Evolutionary conservation across 805 yeast species (phyloP).

Genomic region (Candida succiphila): DNA sequence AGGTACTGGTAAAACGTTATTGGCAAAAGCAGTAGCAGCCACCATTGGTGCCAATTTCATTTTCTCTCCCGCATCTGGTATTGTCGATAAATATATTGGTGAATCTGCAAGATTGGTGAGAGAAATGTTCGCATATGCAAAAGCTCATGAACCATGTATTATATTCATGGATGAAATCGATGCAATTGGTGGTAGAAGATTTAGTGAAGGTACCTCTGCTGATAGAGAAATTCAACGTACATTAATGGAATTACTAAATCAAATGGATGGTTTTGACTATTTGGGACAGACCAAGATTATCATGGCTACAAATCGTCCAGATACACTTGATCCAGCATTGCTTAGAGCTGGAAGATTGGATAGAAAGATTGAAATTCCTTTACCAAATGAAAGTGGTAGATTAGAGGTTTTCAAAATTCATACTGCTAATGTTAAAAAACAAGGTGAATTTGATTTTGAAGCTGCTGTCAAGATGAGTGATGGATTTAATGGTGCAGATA

Average conservation of each 20-base stretch:
- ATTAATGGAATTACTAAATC: conserved; percentile 90
- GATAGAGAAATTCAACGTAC: conserved; percentile 98
- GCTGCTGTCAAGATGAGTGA: conserved; percentile 98
- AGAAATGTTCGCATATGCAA: conserved; percentile 97
- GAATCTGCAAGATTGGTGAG: conserved; percentile 94
- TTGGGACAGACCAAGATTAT: conserved; percentile 95
- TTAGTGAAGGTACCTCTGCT: conserved; percentile 96
- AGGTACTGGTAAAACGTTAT: conserved; percentile 93
- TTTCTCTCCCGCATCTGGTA: conserved; percentile 96
- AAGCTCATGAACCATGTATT: conserved; percentile 96
- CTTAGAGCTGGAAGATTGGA: conserved; percentile 97
- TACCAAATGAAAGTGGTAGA: conserved; percentile 95
- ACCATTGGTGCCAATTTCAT: conserved; percentile 97
- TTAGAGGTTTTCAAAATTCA: conserved; percentile 92
- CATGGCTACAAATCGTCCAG: conserved; percentile 99
- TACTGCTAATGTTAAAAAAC: conserved; percentile 72
- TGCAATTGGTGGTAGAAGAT: conserved; percentile 98
- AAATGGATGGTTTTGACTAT: conserved; percentile 97
- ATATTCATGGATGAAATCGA: conserved; percentile 98
- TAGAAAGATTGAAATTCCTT: conserved; percentile 88
- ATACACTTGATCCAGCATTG: conserved; percentile 93
- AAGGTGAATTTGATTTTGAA: conserved; percentile 95
- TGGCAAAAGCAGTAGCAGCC: conserved; percentile 98
- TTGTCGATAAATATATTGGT: conserved; percentile 96
- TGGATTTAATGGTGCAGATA: conserved; percentile 98